These are phyloP conservation scores for Phylloporus sp. DNA, from an alignment of 1,284 basidiomycete species.

Conservation along the genomic window DNA sequence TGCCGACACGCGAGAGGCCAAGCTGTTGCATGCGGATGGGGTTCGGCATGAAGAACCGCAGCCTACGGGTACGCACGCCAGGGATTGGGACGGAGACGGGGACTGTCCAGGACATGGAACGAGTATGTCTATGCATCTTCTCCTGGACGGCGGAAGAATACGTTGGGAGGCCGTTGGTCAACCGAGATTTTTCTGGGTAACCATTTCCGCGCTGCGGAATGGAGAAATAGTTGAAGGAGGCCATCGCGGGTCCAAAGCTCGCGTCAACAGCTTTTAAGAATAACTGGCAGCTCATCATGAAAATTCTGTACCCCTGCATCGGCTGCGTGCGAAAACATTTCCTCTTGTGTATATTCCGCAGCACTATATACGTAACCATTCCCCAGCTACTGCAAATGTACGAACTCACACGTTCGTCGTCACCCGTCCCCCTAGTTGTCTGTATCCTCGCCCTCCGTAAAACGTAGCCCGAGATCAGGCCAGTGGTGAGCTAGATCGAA, in stretches of 20 bases:
- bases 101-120: slow-evolving; percentile 58
- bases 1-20: slow-evolving; percentile 60
- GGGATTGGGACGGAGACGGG: slow-evolving; percentile 65
- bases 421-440: too few relatives aligned
- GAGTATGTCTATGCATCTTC: slow-evolving; percentile 60
- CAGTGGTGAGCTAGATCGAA: background rate
- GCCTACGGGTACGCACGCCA: slow-evolving; percentile 51
- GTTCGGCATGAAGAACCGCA: slow-evolving; percentile 66
- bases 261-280: slow-evolving; percentile 19
- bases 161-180: slow-evolving; percentile 56
- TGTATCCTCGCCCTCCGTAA: too few relatives aligned
- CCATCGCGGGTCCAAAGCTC: slow-evolving; percentile 40
- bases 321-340: slow-evolving; percentile 30
- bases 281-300: slow-evolving; percentile 2
- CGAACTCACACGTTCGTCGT: slow-evolving; percentile 62
- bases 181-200: slow-evolving; percentile 48
- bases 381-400: background rate
- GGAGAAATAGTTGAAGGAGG: slow-evolving; percentile 51
- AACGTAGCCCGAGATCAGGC: background rate
- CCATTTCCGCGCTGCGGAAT: slow-evolving; percentile 48
- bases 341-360: slow-evolving; percentile 31
- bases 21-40: slow-evolving; percentile 62
- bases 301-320: slow-evolving; percentile 18
- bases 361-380: slow-evolving; percentile 41
- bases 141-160: slow-evolving; percentile 69